Evolutionary conservation across 257 asterid species (phyloP).

Genomic region (Marsdenia floribunda): DNA sequence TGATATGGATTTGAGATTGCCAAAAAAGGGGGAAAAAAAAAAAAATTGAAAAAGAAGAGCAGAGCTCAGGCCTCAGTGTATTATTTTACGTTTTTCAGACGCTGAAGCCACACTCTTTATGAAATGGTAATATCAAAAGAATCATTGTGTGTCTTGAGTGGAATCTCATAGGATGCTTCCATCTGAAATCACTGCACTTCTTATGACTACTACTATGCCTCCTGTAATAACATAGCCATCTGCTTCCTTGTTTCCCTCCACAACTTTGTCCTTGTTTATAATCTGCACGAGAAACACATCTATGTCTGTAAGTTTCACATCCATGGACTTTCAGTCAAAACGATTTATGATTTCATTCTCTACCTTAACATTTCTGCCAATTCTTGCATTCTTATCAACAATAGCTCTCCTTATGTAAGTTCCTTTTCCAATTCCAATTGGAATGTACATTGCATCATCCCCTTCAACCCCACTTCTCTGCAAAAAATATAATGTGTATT

Average conservation of each 20-base stretch:
- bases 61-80: background rate
- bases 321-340: background rate
- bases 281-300: slow-evolving; percentile 39
- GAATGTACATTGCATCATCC: slow-evolving; percentile 28
- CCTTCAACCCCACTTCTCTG: slow-evolving; percentile 35
- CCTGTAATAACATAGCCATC: slow-evolving; percentile 53
- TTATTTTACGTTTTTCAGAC: background rate
- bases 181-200: slow-evolving; percentile 58
- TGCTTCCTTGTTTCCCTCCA: slow-evolving; percentile 59
- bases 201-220: slow-evolving; percentile 57
- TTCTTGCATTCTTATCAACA: slow-evolving; percentile 72
- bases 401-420: slow-evolving; percentile 62
- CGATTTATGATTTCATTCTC: background rate
- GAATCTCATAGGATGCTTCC: slow-evolving; percentile 46
- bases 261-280: slow-evolving; percentile 60
- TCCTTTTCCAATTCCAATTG: slow-evolving; percentile 73
- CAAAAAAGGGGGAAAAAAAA: background rate
- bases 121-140: background rate
- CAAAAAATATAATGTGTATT: slow-evolving; percentile 7
- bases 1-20: background rate
- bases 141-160: background rate
- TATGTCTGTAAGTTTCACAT: background rate
- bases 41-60: background rate
- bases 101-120: background rate
- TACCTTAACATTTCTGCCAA: slow-evolving; percentile 85